A percentile compares a stretch with the other conserved stretches of the same genome.
These are phyloP conservation scores for Leishmania lainsoni DNA, from an alignment of 208 protist species.

Conservation along the genomic window DNA sequence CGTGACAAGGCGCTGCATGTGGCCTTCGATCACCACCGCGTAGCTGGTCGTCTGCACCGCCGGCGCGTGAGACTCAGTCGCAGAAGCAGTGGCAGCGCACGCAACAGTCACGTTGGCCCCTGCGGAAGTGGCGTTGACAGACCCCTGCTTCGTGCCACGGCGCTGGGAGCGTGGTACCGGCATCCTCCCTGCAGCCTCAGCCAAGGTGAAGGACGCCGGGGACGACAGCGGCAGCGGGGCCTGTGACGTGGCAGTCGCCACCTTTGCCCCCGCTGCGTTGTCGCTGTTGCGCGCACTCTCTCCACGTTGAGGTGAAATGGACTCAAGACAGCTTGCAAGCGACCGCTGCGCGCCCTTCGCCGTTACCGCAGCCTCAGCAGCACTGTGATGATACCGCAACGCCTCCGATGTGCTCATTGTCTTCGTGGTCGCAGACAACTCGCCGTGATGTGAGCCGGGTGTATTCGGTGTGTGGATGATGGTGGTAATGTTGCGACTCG, in stretches of 20 bases:
- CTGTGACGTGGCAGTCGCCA: no score
- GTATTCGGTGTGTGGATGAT: conserved; percentile 34
- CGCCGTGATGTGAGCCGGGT: not conserved
- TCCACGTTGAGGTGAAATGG: conserved; percentile 11
- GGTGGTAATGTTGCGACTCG: conserved; percentile 31
- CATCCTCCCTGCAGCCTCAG: conserved; percentile 18
- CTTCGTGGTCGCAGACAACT: not conserved
- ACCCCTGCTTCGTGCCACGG: conserved; percentile 4
- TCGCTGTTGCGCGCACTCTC: not conserved
- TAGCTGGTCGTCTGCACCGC: conserved; percentile 16
- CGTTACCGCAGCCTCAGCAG: not conserved
- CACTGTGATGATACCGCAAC: not conserved
- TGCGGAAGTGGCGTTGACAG: not conserved
- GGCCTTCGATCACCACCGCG: conserved; percentile 53
- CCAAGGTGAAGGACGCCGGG: not conserved
- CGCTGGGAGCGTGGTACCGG: conserved; percentile 26
- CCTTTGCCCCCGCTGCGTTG: not conserved
- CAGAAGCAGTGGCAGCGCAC: conserved; percentile 1
- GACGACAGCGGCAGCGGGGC: not conserved
- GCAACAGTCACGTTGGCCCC: conserved; percentile 4
- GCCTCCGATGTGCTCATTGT: conserved; percentile 1
- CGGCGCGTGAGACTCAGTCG: not conserved
- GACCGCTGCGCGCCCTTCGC: conserved; percentile 27
- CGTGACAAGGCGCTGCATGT: conserved; percentile 37
- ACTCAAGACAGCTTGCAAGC: conserved; percentile 32